These are phyloP conservation scores for Aspergillus alliaceus DNA, from an alignment of 2,329 filamentous ascomycete species.

Conservation along the genomic window DNA sequence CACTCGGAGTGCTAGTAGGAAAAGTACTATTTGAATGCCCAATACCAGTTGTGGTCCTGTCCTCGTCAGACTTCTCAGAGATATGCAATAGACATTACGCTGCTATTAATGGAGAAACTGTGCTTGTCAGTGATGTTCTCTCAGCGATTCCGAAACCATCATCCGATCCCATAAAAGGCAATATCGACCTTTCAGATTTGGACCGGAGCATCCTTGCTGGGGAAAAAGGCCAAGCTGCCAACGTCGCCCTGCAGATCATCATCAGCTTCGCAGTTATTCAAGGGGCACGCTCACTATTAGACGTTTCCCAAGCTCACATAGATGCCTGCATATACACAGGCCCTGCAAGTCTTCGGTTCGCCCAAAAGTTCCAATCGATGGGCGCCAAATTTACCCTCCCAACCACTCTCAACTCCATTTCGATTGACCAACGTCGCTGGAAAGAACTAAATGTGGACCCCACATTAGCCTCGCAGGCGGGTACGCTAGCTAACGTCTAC, in stretches of 20 bases:
- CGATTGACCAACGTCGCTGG: slow-evolving; percentile 45
- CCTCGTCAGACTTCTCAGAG: slow-evolving; percentile 14
- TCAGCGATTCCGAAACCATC: not conserved
- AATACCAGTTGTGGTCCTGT: slow-evolving; percentile 42
- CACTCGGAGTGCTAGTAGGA: slow-evolving; percentile 47
- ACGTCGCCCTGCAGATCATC: slow-evolving; percentile 41
- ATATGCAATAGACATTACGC: slow-evolving; percentile 2
- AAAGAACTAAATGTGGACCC: slow-evolving; percentile 36
- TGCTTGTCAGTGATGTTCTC: not conserved
- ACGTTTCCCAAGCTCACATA: slow-evolving; percentile 45
- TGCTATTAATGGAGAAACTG: slow-evolving; percentile 1
- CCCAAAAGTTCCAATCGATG: slow-evolving; percentile 33
- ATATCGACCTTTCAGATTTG: slow-evolving; percentile 17
- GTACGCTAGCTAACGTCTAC: slow-evolving; percentile 39
- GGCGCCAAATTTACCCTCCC: slow-evolving; percentile 41
- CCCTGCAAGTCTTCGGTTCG: slow-evolving; percentile 37
- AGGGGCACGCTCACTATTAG: slow-evolving; percentile 34
- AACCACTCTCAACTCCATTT: slow-evolving; percentile 47
- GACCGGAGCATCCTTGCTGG: slow-evolving; percentile 34
- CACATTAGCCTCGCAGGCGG: slow-evolving; percentile 29
- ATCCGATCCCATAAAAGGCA: not conserved
- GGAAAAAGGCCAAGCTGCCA: slow-evolving; percentile 31
- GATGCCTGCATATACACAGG: slow-evolving; percentile 48
- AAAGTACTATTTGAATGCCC: slow-evolving; percentile 40
- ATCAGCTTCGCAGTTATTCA: slow-evolving; percentile 38